Percentiles rank a stretch among this genome's conserved stretches.
phyloP scores from a whole-genome alignment of 805 yeast genomes.

The Saccharomycopsis sp. region DNA sequence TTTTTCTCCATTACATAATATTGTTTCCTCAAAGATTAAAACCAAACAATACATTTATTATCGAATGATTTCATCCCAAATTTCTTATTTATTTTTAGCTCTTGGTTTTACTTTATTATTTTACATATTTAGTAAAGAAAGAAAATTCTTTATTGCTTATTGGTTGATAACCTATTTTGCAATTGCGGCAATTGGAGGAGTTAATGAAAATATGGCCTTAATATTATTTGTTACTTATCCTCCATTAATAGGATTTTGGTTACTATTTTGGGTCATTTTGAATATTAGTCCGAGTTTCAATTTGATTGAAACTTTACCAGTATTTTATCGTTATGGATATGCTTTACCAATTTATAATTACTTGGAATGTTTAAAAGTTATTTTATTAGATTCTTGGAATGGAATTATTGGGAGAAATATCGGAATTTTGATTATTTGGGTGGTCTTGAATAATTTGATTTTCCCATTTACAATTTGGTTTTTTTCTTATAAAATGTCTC shows the following conservation, averaged over 20 bases:
- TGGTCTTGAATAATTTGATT: conserved; percentile 35
- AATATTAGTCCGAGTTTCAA: conserved; percentile 63
- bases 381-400: conserved; percentile 45
- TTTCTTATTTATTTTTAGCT: conserved; percentile 46
- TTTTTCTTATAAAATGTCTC: conserved; percentile 30
- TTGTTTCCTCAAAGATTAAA: conserved; percentile 28
- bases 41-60: conserved; percentile 39
- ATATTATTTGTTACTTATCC: conserved; percentile 40
- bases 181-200: conserved; percentile 60
- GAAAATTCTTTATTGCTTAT: conserved; percentile 53
- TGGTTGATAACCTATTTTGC: conserved; percentile 55
- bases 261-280: conserved; percentile 54
- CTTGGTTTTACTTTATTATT: conserved; percentile 36
- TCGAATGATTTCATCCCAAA: conserved; percentile 38
- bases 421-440: conserved; percentile 54
- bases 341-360: conserved; percentile 63
- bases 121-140: conserved; percentile 43
- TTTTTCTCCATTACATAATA: conserved; percentile 25
- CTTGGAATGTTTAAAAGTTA: conserved; percentile 47
- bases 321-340: conserved; percentile 54
- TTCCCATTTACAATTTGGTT: conserved; percentile 36
- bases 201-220: conserved; percentile 49
- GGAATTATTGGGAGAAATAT: conserved; percentile 48
- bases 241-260: conserved; percentile 60
- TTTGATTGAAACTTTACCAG: conserved; percentile 48